Percentiles rank a stretch among this genome's conserved stretches.
Evolutionary conservation across 169 alveolate genomes (phyloP).

Genomic region (Plasmodium fragile): DNA sequence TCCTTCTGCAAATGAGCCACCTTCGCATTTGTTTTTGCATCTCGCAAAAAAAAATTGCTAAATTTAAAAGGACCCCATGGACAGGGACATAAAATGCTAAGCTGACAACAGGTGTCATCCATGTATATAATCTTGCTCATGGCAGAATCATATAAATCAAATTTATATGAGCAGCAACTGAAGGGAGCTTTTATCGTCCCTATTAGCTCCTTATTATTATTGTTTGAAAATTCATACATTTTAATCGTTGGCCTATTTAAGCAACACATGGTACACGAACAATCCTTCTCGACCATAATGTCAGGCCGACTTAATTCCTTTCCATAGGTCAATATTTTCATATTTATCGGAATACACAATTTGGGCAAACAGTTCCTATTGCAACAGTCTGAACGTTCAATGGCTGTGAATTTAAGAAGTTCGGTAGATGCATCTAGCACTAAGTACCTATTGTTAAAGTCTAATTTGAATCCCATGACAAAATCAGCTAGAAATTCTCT

Average conservation of each 20-base stretch:
- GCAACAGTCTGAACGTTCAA: constrained; percentile 33
- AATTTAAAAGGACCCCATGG: constrained; percentile 65
- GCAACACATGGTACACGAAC: constrained; percentile 43
- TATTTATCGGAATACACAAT: constrained; percentile 63
- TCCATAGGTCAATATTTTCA: constrained; percentile 63
- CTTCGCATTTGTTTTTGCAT: constrained; percentile 54
- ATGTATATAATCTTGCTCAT: constrained; percentile 52
- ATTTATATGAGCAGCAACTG: constrained; percentile 64
- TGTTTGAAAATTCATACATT: constrained; percentile 72
- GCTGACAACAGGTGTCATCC: constrained; percentile 73
- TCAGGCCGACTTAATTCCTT: constrained; percentile 52
- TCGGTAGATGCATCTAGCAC: constrained; percentile 44
- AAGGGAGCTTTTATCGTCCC: constrained; percentile 57
- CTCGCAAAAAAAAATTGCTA: constrained; percentile 64
- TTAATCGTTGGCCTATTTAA: constrained; percentile 66
- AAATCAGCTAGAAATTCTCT: constrained; percentile 71
- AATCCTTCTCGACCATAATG: constrained; percentile 56
- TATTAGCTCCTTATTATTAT: constrained; percentile 60
- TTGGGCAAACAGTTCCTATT: constrained; percentile 64
- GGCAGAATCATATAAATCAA: constrained; percentile 67
- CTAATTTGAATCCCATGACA: constrained; percentile 32
- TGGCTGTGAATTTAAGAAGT: constrained; percentile 37
- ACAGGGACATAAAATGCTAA: constrained; percentile 45
- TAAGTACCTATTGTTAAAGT: constrained; percentile 52
- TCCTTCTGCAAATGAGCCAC: constrained; percentile 61